Evolutionary conservation across 2,329 filamentous ascomycete genomes (phyloP), one percentile per base, ranked within the genome.

Genomic region (Cladosporium sp.): DNA sequence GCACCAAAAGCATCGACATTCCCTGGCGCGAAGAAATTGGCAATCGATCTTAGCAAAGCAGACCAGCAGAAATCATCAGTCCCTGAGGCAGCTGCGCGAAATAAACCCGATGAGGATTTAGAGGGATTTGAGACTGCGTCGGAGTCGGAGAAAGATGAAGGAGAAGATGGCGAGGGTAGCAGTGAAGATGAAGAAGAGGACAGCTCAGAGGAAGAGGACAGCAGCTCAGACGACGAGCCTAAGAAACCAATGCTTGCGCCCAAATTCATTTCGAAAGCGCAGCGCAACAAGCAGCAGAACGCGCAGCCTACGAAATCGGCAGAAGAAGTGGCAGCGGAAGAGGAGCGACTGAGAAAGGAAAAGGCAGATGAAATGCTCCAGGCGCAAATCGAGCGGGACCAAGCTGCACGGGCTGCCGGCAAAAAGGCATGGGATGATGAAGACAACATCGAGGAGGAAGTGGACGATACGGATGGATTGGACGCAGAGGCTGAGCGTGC

Each of bases 401-500:
- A 88, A 0, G 85, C 85, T 3, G 88, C 87, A 18, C 82, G 84
- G 49, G 84, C 84, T 1, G 82, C 83, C 0, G 85, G 84, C 11
- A 90, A 89, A 69, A 89, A 88, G 65, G 84, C 89, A 62, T 96
- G 91, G 90, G 91, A 96, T 61, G 84, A 89, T 58, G 78, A 81
- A 49, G 73, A 77, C 45, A 76, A 76, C 48, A 80, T 83, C n/a
- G 81, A 84, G 4, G 82, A 84, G 29, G 87, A 88, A 42, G 85
- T 97, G 17, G 89, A 97, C 68, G 93, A 96, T 62, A 88, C 85
- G 2, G 93, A 99, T 66, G 89, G 83, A 30, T 62, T 91, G 3
- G 90, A 97, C 67, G 88, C 89, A 0, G 90, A 87, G 56, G 90
- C 89, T 7, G 93, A 99, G 69, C 82, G 86, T 56, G 90, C 90